A percentile compares a stretch with the other conserved stretches of the same genome.
These are phyloP conservation scores for Aspergillus fumigatiaffinis DNA, from an alignment of 2,329 filamentous ascomycete genomes.

Conservation along the genomic window DNA sequence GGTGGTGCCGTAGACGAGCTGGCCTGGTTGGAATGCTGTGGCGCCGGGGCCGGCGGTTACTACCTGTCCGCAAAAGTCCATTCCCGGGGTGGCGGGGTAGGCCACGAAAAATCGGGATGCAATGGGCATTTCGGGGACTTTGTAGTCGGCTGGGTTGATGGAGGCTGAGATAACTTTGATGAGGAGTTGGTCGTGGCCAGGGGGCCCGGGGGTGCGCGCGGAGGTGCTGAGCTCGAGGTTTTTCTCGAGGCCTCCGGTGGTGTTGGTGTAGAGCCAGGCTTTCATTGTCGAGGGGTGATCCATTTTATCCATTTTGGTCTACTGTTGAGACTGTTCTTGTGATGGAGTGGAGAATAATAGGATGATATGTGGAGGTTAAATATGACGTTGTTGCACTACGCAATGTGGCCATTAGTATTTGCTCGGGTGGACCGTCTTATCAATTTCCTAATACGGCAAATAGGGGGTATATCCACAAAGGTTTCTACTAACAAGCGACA, in stretches of 20 bases:
- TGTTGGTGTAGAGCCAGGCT: slow-evolving; percentile 54
- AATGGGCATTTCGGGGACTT: slow-evolving; percentile 52
- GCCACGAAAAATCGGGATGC: slow-evolving; percentile 38
- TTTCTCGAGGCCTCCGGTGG: slow-evolving; percentile 49
- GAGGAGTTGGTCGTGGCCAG: slow-evolving; percentile 48
- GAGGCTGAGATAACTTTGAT: slow-evolving; percentile 52
- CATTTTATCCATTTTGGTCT: too few relatives aligned
- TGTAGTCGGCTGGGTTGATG: slow-evolving; percentile 64
- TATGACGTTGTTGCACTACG: too few relatives aligned
- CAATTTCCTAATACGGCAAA: too few relatives aligned
- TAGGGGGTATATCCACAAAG: too few relatives aligned
- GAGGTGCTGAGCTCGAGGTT: slow-evolving; percentile 47
- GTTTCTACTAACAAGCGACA: too few relatives aligned
- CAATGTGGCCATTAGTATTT: too few relatives aligned
- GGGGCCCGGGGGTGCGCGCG: slow-evolving; percentile 40
- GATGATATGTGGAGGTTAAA: too few relatives aligned
- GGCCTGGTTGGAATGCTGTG: slow-evolving; percentile 34
- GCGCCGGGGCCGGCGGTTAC: slow-evolving; percentile 32
- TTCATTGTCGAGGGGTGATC: slow-evolving; percentile 44
- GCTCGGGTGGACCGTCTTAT: too few relatives aligned
- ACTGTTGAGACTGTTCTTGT: too few relatives aligned
- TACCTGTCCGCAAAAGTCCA: slow-evolving; percentile 49
- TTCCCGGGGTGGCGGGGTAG: slow-evolving; percentile 46
- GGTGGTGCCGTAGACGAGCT: slow-evolving; percentile 45
- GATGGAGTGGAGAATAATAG: too few relatives aligned